Conservation (phyloP, 352 stramenopile species). For the Phytophthora idaei region DNA sequence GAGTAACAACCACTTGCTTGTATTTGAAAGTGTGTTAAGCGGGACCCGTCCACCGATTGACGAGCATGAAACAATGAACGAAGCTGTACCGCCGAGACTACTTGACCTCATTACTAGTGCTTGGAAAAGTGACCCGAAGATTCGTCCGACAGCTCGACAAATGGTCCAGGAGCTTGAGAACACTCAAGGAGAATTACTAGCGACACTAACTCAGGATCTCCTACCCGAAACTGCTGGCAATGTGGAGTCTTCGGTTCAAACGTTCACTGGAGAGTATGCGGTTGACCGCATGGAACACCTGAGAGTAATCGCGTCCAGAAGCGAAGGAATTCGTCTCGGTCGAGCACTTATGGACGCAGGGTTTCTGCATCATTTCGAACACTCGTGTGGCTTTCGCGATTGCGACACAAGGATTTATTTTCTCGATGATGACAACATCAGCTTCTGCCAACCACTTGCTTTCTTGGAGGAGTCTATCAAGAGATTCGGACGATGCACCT, state of each 20-base stretch:
- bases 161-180: constrained; percentile 50
- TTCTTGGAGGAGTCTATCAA: constrained; percentile 33
- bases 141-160: constrained; percentile 44
- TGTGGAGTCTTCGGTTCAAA: constrained; percentile 16
- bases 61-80: constrained; percentile 1
- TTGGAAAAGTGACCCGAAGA: constrained; percentile 52
- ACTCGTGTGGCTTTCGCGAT: constrained; percentile 35
- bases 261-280: constrained; percentile 31
- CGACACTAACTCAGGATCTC: constrained; percentile 46
- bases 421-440: constrained; percentile 49
- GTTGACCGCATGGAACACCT: constrained; percentile 38
- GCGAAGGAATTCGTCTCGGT: constrained; percentile 49
- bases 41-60: constrained; percentile 46
- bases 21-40: constrained; percentile 53
- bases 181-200: constrained; percentile 60
- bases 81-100: constrained; percentile 38
- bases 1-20: constrained; percentile 45
- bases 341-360: constrained; percentile 68
- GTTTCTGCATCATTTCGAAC: constrained; percentile 50
- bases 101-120: constrained; percentile 53
- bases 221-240: constrained; percentile 21
- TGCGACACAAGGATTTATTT: constrained; percentile 37
- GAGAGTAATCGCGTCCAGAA: constrained; percentile 24
- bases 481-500: constrained; percentile 14
- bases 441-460: constrained; percentile 40